Conservation (phyloP, 345 rosid species). For the Lenwebbia sp. region DNA sequence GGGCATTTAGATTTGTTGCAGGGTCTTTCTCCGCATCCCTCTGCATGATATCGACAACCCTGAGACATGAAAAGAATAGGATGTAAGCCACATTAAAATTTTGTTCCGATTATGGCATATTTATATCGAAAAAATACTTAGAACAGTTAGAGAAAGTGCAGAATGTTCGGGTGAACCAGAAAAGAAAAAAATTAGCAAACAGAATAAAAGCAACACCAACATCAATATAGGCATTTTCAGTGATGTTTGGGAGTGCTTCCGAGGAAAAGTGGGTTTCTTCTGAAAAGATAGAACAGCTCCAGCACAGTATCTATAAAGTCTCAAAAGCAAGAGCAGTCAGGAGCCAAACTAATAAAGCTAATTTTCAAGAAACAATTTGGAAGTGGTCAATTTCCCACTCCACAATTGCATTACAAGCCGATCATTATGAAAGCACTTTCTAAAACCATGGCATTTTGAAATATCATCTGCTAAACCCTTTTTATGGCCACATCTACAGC, state of each 20-base stretch:
- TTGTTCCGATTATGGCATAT: not conserved
- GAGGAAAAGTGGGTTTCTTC: not conserved
- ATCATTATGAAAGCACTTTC: not conserved
- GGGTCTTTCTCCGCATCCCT: conserved; percentile 70
- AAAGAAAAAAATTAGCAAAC: not conserved
- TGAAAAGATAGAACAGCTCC: not conserved
- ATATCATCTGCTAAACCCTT: not conserved
- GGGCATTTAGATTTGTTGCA: conserved; percentile 39
- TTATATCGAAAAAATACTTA: not conserved
- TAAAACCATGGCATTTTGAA: not conserved
- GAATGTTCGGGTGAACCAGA: not conserved
- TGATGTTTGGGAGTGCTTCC: not conserved
- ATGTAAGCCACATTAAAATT: not conserved
- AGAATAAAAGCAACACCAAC: not conserved
- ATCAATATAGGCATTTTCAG: not conserved
- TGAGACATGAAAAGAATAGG: conserved; percentile 16
- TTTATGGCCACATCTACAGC: not conserved
- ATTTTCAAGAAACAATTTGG: not conserved
- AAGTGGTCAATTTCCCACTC: not conserved
- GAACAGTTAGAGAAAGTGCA: not conserved
- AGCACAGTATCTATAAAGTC: not conserved
- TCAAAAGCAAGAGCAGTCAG: not conserved
- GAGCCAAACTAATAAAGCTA: not conserved
- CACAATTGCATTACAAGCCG: not conserved
- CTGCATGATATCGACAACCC: conserved; percentile 80